Evolutionary conservation across 2,329 filamentous ascomycete genomes (phyloP).

Genomic region (Colletotrichum sp.): DNA sequence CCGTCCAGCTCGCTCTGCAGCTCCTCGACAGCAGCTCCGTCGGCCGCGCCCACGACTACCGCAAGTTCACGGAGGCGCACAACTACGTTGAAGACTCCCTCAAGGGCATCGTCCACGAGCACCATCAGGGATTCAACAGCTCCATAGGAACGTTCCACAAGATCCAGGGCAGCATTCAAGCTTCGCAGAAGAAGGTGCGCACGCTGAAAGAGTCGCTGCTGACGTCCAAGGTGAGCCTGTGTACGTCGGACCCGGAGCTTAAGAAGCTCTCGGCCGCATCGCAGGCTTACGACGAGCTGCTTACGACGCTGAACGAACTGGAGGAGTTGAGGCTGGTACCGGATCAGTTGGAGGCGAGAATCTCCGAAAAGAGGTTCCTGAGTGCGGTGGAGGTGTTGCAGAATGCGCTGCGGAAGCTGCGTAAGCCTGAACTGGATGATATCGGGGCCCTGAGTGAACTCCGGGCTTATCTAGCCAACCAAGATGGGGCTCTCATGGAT

Average conservation of each 20-base stretch:
- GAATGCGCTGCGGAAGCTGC: constrained; percentile 81
- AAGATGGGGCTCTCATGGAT: constrained; percentile 90
- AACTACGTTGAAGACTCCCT: constrained; percentile 89
- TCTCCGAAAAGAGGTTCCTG: constrained; percentile 95
- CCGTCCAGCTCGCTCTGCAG: constrained; percentile 93
- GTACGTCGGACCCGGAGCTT: constrained; percentile 86
- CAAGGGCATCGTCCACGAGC: constrained; percentile 96
- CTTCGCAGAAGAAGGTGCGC: constrained; percentile 85
- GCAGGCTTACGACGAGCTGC: constrained; percentile 87
- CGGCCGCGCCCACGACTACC: constrained; percentile 87
- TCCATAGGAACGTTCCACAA: constrained; percentile 99
- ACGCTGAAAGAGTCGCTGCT: constrained; percentile 82
- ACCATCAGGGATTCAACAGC: constrained; percentile 98
- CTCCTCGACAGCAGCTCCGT: constrained; percentile 94
- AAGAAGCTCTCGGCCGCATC: constrained; percentile 88
- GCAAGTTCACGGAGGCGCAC: constrained; percentile 83
- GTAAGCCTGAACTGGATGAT: constrained; percentile 86
- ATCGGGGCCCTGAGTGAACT: constrained; percentile 90
- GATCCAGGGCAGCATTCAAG: constrained; percentile 91
- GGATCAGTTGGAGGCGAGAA: constrained; percentile 89
- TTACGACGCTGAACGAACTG: constrained; percentile 82
- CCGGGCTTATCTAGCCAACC: constrained; percentile 86
- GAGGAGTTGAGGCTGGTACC: constrained; percentile 90
- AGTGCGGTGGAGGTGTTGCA: constrained; percentile 92
- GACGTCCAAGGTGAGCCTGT: constrained; percentile 80